Conservation (phyloP, 495 filamentous ascomycete genomes). For the Tuber microsphaerosporum region DNA sequence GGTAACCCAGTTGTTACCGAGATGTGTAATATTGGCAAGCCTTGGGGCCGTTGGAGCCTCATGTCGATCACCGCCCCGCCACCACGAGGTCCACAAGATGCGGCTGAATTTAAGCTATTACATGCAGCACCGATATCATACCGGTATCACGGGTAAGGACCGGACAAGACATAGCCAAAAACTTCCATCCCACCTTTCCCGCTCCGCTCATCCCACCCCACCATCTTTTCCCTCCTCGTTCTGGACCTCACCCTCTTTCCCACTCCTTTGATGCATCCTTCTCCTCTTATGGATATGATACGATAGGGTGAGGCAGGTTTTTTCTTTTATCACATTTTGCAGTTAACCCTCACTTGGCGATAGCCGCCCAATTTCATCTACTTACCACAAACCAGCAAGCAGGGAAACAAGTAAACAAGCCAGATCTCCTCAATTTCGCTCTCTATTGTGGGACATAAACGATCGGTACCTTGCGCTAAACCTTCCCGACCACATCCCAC, state of each 20-base stretch:
- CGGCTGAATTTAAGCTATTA: constrained; percentile 2
- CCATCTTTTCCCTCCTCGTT: neutral
- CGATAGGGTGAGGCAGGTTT: neutral
- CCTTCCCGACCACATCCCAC: neutral
- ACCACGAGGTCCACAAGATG: neutral
- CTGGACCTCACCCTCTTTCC: neutral
- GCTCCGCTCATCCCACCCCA: neutral
- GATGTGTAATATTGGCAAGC: neutral
- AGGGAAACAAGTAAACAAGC: neutral
- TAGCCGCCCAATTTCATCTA: neutral
- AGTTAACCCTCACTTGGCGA: neutral
- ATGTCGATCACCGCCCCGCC: neutral
- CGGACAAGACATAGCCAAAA: neutral
- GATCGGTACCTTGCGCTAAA: neutral
- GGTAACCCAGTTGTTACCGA: neutral
- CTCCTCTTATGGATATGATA: neutral
- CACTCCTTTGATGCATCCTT: neutral
- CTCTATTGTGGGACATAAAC: neutral
- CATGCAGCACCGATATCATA: neutral
- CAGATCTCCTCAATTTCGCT: neutral
- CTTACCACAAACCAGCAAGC: neutral
- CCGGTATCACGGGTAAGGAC: neutral
- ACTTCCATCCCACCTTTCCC: neutral
- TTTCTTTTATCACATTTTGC: neutral
- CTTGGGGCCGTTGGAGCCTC: neutral